Percentiles rank a stretch among this genome's conserved stretches.
These are phyloP conservation scores for Xylariaceae sp. DNA, from an alignment of 2,329 filamentous ascomycete species.

Conservation along the genomic window DNA sequence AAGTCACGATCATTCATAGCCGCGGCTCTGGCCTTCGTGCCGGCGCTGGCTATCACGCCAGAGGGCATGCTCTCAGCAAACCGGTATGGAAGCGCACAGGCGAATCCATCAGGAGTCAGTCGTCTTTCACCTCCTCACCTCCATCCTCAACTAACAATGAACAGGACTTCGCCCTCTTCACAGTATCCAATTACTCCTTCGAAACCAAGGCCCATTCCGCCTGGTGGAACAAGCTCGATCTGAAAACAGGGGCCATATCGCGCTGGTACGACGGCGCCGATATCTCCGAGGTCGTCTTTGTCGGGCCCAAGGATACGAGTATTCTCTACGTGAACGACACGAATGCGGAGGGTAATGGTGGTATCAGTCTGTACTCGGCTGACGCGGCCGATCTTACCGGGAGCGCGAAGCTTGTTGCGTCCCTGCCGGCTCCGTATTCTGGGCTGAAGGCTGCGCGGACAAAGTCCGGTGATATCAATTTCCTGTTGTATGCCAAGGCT, in stretches of 20 bases:
- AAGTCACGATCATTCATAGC: conserved; percentile 26
- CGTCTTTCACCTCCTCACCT: not conserved
- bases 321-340: conserved; percentile 46
- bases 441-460: conserved; percentile 35
- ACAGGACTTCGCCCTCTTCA: conserved; percentile 42
- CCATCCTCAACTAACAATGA: too few relatives aligned
- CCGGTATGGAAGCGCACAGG: conserved; percentile 30
- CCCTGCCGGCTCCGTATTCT: conserved; percentile 36
- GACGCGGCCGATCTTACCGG: conserved; percentile 28
- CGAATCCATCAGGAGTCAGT: conserved; percentile 34
- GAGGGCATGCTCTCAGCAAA: conserved; percentile 33
- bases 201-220: conserved; percentile 43
- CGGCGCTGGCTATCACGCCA: conserved; percentile 30
- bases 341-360: conserved; percentile 40
- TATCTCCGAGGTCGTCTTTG: conserved; percentile 53
- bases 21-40: conserved; percentile 27
- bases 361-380: conserved; percentile 36
- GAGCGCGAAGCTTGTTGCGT: conserved; percentile 32
- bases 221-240: conserved; percentile 51
- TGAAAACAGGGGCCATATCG: conserved; percentile 47
- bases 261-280: conserved; percentile 48
- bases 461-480: conserved; percentile 33
- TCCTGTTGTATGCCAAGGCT: conserved; percentile 46
- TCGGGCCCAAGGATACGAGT: conserved; percentile 46
- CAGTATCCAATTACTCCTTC: conserved; percentile 55